Evolutionary conservation across 192 early-diverging fungal genomes (phyloP), one percentile per base, ranked within the genome.

Genomic region (Allomyces arbusculus): DNA sequence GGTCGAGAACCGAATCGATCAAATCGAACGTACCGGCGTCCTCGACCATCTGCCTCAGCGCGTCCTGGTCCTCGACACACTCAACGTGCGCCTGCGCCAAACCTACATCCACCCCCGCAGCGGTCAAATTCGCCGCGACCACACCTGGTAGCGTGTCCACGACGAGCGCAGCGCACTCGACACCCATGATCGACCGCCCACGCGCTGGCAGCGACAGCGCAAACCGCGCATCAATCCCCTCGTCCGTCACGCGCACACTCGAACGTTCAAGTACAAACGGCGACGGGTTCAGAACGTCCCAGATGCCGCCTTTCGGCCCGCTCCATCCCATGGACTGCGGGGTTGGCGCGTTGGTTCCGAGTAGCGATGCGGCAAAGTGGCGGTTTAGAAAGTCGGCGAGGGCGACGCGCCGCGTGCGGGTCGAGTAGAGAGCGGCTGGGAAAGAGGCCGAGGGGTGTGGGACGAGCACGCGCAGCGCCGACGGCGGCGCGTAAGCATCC

Each of bases 181-280:
- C 16, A 1, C 73, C 78, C 22, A 79, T 62, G 61, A 83, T 80
- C 0, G 66, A 74, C 26, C 82, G 69, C 11, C 81, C 63, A 12
- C 73, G 69, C 4, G 68, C 82, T 1, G 81, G 81, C 23, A 83
- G 65, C 8, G 65, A 61, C 9, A 76, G 69, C 22, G 76, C 75
- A 1, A 81, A 63, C 44, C 81, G 73, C 16, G 64, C 76, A 63
- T 81, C 80, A 0, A 83, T 64, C 28, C 55, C 50, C 23, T 65
- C 61, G 11, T 61, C 64, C 26, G 61, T 72, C 0, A 83, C 67
- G 8, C 62, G 28, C 20, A 75, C 69, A 9, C 78, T 67, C 3
- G 75, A 74, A 6, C 80, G 78, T 67, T 82, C 77, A 33, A 83
- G 61, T 9, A 83, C 78, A 23, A 80, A 78, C 50, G 80, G 79